Evolutionary conservation across 768 basidiomycete genomes (phyloP), one percentile per base, ranked within the genome.

Genomic region (Leccinellum albellum): DNA sequence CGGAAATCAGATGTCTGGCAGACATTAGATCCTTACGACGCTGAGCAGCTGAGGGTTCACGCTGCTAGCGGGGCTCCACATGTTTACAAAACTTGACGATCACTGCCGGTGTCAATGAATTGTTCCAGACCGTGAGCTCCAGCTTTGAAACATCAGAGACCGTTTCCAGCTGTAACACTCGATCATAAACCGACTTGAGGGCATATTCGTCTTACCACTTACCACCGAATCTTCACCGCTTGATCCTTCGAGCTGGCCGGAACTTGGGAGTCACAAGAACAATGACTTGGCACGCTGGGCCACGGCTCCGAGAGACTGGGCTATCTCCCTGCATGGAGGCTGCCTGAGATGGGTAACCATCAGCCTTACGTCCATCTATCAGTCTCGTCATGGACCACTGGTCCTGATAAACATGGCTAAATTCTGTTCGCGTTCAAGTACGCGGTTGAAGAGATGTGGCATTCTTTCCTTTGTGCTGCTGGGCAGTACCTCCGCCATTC

Each of bases 371-470:
- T 28, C 37, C 20, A 32, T 45, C 46, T 32, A 56, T 32, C 48
- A 42, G 40, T 21, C 21, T 42, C 20, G 40, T 31, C 31, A 12
- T 48, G 32, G 32, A 32, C 40, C 56, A 56, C 54, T 44, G 53
- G 48, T 35, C 31, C 29, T 33, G 33, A 28, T 37, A 65, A 65
- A 65, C 54, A 65, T 28, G 37, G 24, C 15, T 28, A 40, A 61
- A 65, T 31, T 13, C 6, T 21, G 28, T 35, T n/a, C 15, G n/a
- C 47, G 37, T 50, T 58, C 61, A 65, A 66, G 61, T 59, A 51
- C 23, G 33, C 20, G 15, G 40, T 37, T 52, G 53, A 40, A 21
- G 47, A 13, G 3, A 14, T 14, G 13, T 1, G 35, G 3, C 6
- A 13, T 53, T 33, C 47, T 50, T 48, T 44, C 42, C 35, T 21